Conservation (phyloP, 176 grass and related monocot genomes). For the Oryza coarctata region DNA sequence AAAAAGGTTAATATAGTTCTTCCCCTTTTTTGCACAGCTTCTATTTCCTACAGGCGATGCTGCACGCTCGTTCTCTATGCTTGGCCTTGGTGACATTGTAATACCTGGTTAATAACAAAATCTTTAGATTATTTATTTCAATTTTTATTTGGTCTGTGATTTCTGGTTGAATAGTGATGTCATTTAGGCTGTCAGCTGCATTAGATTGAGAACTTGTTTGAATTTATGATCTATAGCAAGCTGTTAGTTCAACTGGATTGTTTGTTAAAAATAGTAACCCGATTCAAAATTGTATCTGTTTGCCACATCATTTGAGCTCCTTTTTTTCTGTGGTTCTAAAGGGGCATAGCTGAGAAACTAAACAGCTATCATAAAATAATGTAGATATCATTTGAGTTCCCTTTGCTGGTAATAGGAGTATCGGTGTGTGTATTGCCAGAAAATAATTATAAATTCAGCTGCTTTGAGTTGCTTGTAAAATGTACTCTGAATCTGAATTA, state of each 20-base stretch:
- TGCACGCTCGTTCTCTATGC: slow-evolving; percentile 76
- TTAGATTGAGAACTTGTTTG: background rate
- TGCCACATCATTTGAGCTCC: background rate
- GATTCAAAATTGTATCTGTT: background rate
- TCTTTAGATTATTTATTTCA: background rate
- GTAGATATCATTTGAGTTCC: background rate
- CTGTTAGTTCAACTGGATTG: background rate
- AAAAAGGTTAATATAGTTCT: slow-evolving; percentile 6
- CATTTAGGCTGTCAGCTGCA: background rate
- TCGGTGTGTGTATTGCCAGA: background rate
- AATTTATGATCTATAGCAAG: background rate
- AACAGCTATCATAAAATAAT: background rate
- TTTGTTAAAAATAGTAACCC: slow-evolving; percentile 5
- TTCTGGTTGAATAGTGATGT: background rate
- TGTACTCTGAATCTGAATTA: background rate
- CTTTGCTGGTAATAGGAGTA: slow-evolving; percentile 2
- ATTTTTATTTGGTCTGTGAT: background rate
- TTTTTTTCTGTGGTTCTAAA: background rate
- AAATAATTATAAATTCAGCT: background rate
- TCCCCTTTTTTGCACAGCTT: slow-evolving; percentile 46
- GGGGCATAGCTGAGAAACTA: background rate
- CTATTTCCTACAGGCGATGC: slow-evolving; percentile 83
- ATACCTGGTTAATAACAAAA: slow-evolving; percentile 65
- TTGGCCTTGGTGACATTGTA: slow-evolving; percentile 96
- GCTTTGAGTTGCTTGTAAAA: background rate